Evolutionary conservation across 2,329 filamentous ascomycete genomes (phyloP), one percentile per base, ranked within the genome.

Genomic region (Alternaria incomplexa): DNA sequence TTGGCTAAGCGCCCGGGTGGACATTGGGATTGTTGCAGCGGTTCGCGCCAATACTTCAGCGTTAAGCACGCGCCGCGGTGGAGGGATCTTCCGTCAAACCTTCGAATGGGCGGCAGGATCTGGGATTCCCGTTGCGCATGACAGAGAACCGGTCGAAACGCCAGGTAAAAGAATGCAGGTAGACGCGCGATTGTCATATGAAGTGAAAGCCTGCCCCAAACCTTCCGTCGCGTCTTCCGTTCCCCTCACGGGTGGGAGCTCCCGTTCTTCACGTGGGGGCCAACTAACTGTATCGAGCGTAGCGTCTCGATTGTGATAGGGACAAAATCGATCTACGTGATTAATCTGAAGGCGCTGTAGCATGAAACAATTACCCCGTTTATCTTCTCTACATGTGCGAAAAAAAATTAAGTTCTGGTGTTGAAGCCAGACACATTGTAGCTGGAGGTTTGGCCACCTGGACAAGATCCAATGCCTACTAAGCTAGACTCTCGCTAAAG

Each of bases 1-100:
- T 47, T 20, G 30, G 50, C 30, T 62, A 56, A 62, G 62, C 58
- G 62, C 62, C 55, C 46, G 55, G 58, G 30, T 56, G 40, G 56
- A 53, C 44, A 40, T 28, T 32, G n/a, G 46, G 50, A 40, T 36
- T 47, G 46, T 28, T 57, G 51, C 51, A 59, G 59, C 55, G 63
- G 50, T 62, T 61, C 60, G 56, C 45, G 23, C 57, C 40, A 43
- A 54, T 6, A 20, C 26, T 25, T 50, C 48, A 59, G 50, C 57
- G 26, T 32, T 43, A 47, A 59, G 26, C 40, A 20, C 36, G 50
- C 43, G 43, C 57, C 57, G 43, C 46, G n/a, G 22, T 23, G 46
- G 32, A 36, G 36, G 32, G 12, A 53, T 45, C 32, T 47, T 47
- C 13, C 7, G 32, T 36, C n/a, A 36, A 36, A 36, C 32, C 32